Evolutionary conservation across 2,329 filamentous ascomycete species (phyloP), one percentile per base, ranked within the genome.

Genomic region (Colletotrichum trifolii): DNA sequence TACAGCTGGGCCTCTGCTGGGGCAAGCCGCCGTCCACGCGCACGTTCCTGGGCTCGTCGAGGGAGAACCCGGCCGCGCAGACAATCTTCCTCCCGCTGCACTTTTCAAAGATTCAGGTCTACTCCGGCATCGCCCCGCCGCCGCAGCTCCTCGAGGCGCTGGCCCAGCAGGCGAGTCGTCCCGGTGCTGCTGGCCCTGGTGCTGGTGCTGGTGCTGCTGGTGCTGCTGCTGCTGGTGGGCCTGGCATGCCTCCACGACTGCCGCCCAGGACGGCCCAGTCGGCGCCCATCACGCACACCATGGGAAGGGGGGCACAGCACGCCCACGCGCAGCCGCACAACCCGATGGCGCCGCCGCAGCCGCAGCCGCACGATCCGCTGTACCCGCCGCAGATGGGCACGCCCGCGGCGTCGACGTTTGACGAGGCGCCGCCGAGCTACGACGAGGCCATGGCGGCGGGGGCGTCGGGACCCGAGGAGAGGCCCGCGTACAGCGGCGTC

Each of bases 401-500:
- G 8, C 71, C 74, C 10, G 79, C 77, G 2, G 82, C 75, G 2
- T 76, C 81, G 15, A 73, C 75, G 0, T 82, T 86, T 68, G 90
- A 93, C 38, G 93, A 96, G 60, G 92, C 93, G n/a, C 94, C 95
- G 15, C 94, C 94, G 8, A 97, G 93, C 72, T 98, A 98, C 73
- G 94, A 97, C 77, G 94, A 97, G 77, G 94, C 93, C 11, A 90
- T 97, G 78, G 94, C 93, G 7, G 90, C 92, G 69, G 87, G 89
- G 64, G 78, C 96, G 67, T 77, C 81, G 0, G 90, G 87, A 40
- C 92, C 93, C 2, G 87, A 93, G 60, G 87, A 93, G 73, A 83
- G 94, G 71, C 88, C 90, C 35, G 88, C 87, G 12, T 94, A 91
- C 74, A 88, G 85, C 66, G 87, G 87, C 2, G 83, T 88, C 33